These are phyloP conservation scores for Fragaria ananassa DNA, from an alignment of 306 rosid genomes.

Conservation along the genomic window DNA sequence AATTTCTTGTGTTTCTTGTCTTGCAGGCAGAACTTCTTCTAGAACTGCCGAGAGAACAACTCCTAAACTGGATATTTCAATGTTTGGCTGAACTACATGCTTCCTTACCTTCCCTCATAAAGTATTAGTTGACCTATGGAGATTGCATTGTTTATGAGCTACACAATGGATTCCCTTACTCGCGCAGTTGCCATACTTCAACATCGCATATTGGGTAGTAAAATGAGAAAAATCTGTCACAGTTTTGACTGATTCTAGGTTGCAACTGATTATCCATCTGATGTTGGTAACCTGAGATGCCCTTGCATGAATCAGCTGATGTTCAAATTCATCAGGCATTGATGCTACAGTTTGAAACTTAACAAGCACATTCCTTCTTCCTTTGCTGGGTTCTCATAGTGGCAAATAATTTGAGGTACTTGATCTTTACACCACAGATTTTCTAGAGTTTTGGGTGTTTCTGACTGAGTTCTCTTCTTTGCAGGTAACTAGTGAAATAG, in stretches of 20 bases:
- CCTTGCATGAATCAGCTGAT: conserved; percentile 24
- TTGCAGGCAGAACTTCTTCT: conserved; percentile 91
- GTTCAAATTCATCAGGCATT: conserved; percentile 12
- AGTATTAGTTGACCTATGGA: conserved; percentile 43
- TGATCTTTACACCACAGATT: not conserved
- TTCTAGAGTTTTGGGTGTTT: not conserved
- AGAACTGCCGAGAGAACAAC: conserved; percentile 93
- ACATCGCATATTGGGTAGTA: conserved; percentile 3
- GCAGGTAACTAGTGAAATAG: conserved; percentile 10
- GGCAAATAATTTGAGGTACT: conserved; percentile 10
- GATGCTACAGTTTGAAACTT: not conserved
- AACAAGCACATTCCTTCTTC: not conserved
- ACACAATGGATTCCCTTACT: not conserved
- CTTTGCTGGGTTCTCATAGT: not conserved
- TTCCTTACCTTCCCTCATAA: conserved; percentile 77
- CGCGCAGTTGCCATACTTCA: not conserved
- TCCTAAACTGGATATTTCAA: conserved; percentile 84
- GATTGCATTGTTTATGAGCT: not conserved
- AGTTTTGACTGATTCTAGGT: not conserved
- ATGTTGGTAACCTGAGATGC: conserved; percentile 22
- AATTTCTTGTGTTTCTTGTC: conserved; percentile 10
- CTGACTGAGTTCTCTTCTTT: not conserved
- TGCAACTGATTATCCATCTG: not conserved
- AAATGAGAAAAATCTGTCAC: conserved; percentile 8
- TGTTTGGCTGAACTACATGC: conserved; percentile 93